phyloP scores from a whole-genome alignment of 257 asterid genomes.

The Phtheirospermum japonicum region DNA sequence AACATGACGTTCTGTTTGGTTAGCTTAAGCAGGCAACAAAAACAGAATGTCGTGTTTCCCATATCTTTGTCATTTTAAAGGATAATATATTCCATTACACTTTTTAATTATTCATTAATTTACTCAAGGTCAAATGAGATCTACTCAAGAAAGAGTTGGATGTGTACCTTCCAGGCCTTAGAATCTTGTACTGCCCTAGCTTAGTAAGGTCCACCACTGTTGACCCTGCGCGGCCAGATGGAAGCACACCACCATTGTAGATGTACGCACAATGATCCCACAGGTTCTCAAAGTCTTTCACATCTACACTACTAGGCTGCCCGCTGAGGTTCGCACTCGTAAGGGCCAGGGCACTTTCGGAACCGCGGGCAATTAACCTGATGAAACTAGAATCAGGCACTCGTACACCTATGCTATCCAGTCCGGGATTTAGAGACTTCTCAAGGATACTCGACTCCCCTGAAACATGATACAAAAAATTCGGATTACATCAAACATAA shows the following conservation, averaged over 20 bases:
- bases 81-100: neutral
- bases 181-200: conserved; percentile 68
- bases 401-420: conserved; percentile 65
- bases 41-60: too few species aligned
- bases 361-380: conserved; percentile 67
- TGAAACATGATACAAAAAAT: conserved; percentile 22
- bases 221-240: conserved; percentile 87
- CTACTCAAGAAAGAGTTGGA: too few species aligned
- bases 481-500: neutral
- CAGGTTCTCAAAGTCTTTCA: conserved; percentile 70
- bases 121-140: too few species aligned
- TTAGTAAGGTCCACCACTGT: conserved; percentile 77
- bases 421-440: conserved; percentile 63
- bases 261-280: conserved; percentile 74
- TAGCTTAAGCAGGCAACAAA: too few species aligned
- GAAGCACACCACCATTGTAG: conserved; percentile 79
- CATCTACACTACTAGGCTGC: conserved; percentile 73
- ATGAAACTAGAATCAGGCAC: conserved; percentile 64
- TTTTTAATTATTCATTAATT: too few species aligned
- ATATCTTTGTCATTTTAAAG: too few species aligned
- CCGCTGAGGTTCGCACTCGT: conserved; percentile 94
- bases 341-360: conserved; percentile 78
- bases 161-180: conserved; percentile 78
- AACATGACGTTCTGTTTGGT: neutral
- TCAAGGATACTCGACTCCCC: conserved; percentile 67